These are phyloP conservation scores for Monosporascus sp. DNA, from an alignment of 2,329 filamentous ascomycete species.

Conservation along the genomic window DNA sequence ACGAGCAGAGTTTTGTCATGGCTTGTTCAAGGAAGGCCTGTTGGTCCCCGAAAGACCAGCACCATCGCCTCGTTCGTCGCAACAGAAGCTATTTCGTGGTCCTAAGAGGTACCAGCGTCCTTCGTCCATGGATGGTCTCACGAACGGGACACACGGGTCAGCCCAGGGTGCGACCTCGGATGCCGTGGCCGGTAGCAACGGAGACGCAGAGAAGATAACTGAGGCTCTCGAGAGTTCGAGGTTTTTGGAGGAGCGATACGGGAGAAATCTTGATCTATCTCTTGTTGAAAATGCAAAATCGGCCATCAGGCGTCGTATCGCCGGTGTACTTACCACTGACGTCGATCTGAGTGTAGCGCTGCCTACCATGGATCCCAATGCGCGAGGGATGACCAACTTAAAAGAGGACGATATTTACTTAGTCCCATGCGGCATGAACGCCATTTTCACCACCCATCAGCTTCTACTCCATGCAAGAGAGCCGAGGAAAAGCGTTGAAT, in stretches of 20 bases:
- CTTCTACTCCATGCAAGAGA: conserved; percentile 62
- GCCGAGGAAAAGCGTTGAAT: conserved; percentile 73
- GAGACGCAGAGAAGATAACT: conserved; percentile 21
- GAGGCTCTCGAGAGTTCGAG: conserved; percentile 62
- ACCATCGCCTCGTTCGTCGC: conserved; percentile 19
- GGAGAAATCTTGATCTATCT: conserved; percentile 78
- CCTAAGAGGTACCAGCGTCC: conserved; percentile 73
- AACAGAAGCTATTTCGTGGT: conserved; percentile 54
- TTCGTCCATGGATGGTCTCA: conserved; percentile 34
- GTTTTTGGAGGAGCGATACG: conserved; percentile 92
- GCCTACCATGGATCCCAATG: conserved; percentile 43
- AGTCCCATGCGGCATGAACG: conserved; percentile 87
- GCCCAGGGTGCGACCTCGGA: neutral
- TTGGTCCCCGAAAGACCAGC: conserved; percentile 31
- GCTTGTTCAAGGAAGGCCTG: conserved; percentile 65
- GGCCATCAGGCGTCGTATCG: conserved; percentile 82
- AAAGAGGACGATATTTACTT: conserved; percentile 85
- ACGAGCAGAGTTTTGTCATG: conserved; percentile 82
- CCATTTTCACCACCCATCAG: conserved; percentile 85
- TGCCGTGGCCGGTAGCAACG: conserved; percentile 2
- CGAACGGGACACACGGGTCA: conserved; percentile 16
- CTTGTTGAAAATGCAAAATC: conserved; percentile 78
- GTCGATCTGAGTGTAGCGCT: conserved; percentile 58
- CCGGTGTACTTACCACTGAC: conserved; percentile 73
- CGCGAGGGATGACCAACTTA: conserved; percentile 58